phyloP scores from a whole-genome alignment of 257 asterid genomes.

The Solanum ossicruentum region DNA sequence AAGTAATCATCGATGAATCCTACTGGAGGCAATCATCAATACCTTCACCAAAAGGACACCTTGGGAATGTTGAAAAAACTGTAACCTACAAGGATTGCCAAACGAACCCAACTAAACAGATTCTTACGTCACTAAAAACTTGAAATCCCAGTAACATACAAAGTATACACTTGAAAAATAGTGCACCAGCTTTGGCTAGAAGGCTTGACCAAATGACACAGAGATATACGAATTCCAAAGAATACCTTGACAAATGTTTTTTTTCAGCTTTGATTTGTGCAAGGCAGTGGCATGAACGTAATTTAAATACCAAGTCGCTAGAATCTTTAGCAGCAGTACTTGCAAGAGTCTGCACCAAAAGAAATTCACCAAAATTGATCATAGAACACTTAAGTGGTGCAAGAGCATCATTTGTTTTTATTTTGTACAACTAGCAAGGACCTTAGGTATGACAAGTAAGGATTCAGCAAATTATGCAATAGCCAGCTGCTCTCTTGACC shows the following conservation, averaged over 20 bases:
- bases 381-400: neutral
- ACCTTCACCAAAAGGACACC: no score
- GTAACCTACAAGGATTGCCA: neutral
- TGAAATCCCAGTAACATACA: neutral
- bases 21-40: no score
- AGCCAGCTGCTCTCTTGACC: constrained; percentile 96
- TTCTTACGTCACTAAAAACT: neutral
- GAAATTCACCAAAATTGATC: neutral
- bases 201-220: neutral
- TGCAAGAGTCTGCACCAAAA: constrained; percentile 66
- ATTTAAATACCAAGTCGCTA: constrained; percentile 80
- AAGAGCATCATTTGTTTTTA: neutral
- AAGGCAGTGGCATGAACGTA: constrained; percentile 82
- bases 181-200: neutral
- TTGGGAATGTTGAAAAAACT: no score
- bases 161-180: neutral
- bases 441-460: constrained; percentile 82
- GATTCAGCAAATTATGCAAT: constrained; percentile 97
- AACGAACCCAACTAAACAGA: neutral
- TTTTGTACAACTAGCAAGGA: constrained; percentile 5
- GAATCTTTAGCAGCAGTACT: constrained; percentile 98
- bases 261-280: constrained; percentile 95
- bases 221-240: neutral
- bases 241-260: constrained; percentile 83
- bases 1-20: no score